Evolutionary conservation across 2,329 filamentous ascomycete genomes (phyloP).

Genomic region (Fusarium papillatum): DNA sequence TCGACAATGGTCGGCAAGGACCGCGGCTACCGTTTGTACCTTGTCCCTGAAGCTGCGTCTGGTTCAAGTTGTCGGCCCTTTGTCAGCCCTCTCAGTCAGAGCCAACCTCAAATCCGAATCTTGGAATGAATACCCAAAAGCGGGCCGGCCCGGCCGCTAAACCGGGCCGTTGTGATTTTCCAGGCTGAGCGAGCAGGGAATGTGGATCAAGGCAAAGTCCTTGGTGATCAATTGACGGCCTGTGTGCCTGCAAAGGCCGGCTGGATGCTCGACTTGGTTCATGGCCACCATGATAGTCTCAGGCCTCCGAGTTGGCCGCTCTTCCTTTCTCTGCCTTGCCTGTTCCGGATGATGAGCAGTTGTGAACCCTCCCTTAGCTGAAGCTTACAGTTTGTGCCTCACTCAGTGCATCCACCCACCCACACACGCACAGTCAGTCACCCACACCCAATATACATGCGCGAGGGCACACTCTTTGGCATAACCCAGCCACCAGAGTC

Average conservation of each 20-base stretch:
- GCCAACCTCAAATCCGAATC: conserved; percentile 9
- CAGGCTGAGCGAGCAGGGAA: conserved; percentile 30
- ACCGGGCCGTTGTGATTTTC: conserved; percentile 42
- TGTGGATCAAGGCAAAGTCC: conserved; percentile 12
- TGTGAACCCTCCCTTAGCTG: conserved; percentile 27
- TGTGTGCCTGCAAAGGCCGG: conserved; percentile 23
- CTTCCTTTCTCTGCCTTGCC: conserved; percentile 26
- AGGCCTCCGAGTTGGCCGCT: conserved; percentile 33
- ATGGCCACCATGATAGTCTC: conserved; percentile 20
- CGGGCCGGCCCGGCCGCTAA: conserved; percentile 43
- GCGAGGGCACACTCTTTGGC: conserved; percentile 33
- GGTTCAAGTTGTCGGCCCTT: conserved; percentile 8
- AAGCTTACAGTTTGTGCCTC: conserved; percentile 34
- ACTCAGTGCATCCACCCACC: conserved; percentile 35
- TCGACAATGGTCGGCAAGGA: background rate
- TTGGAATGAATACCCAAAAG: conserved; percentile 33
- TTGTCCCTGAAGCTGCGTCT: conserved; percentile 6
- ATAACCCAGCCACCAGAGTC: conserved; percentile 37
- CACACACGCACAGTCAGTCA: conserved; percentile 28
- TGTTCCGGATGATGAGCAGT: conserved; percentile 29
- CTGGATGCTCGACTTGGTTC: conserved; percentile 20
- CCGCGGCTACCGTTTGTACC: background rate
- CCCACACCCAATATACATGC: conserved; percentile 31
- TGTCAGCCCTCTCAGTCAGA: conserved; percentile 8
- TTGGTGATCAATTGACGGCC: conserved; percentile 20